Evolutionary conservation across 116 monocot species (phyloP).

Genomic region (Trichopus zeylanicus): DNA sequence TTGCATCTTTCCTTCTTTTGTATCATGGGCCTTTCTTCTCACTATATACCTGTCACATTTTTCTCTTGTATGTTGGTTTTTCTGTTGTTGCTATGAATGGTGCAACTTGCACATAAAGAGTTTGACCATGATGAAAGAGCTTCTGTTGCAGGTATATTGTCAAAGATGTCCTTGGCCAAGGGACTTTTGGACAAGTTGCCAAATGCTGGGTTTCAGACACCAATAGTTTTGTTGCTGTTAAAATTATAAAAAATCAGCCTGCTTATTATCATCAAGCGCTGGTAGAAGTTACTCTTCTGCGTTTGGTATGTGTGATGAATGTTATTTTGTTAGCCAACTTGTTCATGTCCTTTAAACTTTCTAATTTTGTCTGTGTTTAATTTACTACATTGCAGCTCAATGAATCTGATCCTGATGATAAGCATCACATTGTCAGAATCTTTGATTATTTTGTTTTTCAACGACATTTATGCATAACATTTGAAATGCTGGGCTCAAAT

Average conservation of each 20-base stretch:
- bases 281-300: slow-evolving; percentile 73
- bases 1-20: too few species aligned
- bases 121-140: not conserved
- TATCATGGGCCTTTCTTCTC: not conserved
- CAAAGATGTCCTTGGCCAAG: slow-evolving; percentile 94
- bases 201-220: slow-evolving; percentile 80
- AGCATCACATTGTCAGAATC: slow-evolving; percentile 81
- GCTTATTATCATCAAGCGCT: slow-evolving; percentile 88
- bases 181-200: slow-evolving; percentile 97
- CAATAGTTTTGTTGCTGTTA: slow-evolving; percentile 79
- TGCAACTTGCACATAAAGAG: not conserved
- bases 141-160: slow-evolving; percentile 62
- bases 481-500: slow-evolving; percentile 95
- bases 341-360: not conserved
- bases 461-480: slow-evolving; percentile 84
- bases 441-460: slow-evolving; percentile 78
- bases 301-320: slow-evolving; percentile 34
- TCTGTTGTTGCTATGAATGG: not conserved
- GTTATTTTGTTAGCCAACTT: not conserved
- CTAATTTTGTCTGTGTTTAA: not conserved
- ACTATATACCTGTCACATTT: not conserved
- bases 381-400: slow-evolving; percentile 65
- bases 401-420: slow-evolving; percentile 65
- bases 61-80: not conserved
- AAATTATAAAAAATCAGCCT: slow-evolving; percentile 92